Base-by-base conservation (phyloP, 2,329 filamentous ascomycete species). In the Fusarium stilboides region DNA sequence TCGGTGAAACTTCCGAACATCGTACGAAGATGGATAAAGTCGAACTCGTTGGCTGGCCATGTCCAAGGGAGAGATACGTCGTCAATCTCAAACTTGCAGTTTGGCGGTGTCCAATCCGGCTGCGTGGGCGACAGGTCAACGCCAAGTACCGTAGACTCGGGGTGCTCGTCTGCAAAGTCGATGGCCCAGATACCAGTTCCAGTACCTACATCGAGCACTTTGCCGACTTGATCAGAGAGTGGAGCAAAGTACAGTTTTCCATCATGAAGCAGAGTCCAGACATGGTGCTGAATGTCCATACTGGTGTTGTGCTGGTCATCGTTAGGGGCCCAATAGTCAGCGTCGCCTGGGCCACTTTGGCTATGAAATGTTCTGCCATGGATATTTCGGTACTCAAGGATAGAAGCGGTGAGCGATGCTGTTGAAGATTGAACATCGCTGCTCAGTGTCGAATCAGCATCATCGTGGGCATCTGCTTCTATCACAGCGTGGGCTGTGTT, bases 161-260 rank as follows among this genome's bases (percentile, higher is more conserved):
- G 58, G 26, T 59, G 50, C n/a, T 66, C 46, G 24, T 55, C 54
- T 7, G 53, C 63, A 40, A 66, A 63, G 20, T 66, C 63, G 15
- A 66, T 63, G 17, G 63, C 63, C 59, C 54, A 66, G 68, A 73
- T 57, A 20, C 62, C 57, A 15, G 62, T 65, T 17, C 62, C 62
- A 3, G 62, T 65, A 3, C 58, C 62, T 15, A 63, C 26, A n/a
- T 66, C 62, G 6, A 66, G 54, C n/a, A 66, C 62, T 14, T 55
- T 60, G 15, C 42, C 43, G 8, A 57, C 42, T 22, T 44, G 13
- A 4, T 44, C 17, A 5, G 46, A 22, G 2, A 62, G 47, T 6
- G 59, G 59, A 3, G 54, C 59, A 7, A 62, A 46, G 19, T 44
- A 28, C 5, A 62, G 59, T 22, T 53, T 59, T 2, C 47, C 59